Conservation (phyloP, 2,329 filamentous ascomycete genomes). For the Pseudopithomyces maydicus region DNA sequence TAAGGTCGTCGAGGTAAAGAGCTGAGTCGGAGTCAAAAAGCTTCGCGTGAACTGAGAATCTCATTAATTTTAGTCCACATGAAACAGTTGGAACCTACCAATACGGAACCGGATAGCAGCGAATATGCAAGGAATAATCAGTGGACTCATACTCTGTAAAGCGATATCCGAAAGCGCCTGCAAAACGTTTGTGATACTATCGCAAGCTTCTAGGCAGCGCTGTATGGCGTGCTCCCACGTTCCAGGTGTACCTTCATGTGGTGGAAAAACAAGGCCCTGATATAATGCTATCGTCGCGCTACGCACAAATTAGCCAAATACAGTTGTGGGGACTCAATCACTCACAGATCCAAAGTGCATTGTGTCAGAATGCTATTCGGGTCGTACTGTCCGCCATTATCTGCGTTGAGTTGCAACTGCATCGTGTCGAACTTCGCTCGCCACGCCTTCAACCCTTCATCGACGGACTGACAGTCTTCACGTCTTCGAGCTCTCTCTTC, state of each 20-base stretch:
- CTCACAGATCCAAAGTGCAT: slow-evolving; percentile 29
- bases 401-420: slow-evolving; percentile 15
- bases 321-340: not conserved
- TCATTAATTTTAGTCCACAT: not conserved
- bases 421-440: slow-evolving; percentile 24
- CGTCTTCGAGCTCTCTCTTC: slow-evolving; percentile 28
- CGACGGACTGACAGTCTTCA: slow-evolving; percentile 26
- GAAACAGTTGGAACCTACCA: slow-evolving; percentile 3
- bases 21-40: slow-evolving; percentile 26
- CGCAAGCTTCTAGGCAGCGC: slow-evolving; percentile 32
- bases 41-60: slow-evolving; percentile 27
- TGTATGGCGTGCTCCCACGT: slow-evolving; percentile 36
- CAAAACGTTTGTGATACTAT: slow-evolving; percentile 28
- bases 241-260: slow-evolving; percentile 24
- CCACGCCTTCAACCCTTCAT: slow-evolving; percentile 29
- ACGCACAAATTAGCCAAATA: not conserved
- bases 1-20: slow-evolving; percentile 26
- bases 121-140: slow-evolving; percentile 30
- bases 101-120: slow-evolving; percentile 31
- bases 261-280: slow-evolving; percentile 24
- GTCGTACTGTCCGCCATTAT: slow-evolving; percentile 24
- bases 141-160: slow-evolving; percentile 26
- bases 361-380: slow-evolving; percentile 27
- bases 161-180: slow-evolving; percentile 23
- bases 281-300: slow-evolving; percentile 30